Percentiles rank a stretch among this genome's conserved stretches.
phyloP scores from a whole-genome alignment of 2,329 filamentous ascomycete species.

The Colletotrichum sp. region DNA sequence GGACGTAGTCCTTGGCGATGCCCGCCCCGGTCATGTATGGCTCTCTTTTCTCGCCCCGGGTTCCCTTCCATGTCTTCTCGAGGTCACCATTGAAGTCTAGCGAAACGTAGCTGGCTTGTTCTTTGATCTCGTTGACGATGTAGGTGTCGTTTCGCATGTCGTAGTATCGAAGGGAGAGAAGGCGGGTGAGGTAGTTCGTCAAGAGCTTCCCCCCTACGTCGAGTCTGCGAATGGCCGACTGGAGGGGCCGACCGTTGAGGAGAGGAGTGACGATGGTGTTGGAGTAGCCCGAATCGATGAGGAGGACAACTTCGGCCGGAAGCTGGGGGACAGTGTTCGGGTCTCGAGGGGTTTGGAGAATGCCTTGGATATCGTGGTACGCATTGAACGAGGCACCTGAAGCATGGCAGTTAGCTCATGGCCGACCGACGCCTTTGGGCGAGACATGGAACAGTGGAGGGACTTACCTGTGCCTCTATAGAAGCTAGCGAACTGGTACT shows the following conservation, averaged over 20 bases:
- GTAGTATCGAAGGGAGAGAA: slow-evolving; percentile 89
- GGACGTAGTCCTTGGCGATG: slow-evolving; percentile 87
- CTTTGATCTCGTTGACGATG: slow-evolving; percentile 96
- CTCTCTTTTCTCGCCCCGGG: slow-evolving; percentile 61
- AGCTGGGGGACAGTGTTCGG: slow-evolving; percentile 44
- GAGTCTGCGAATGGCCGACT: slow-evolving; percentile 81
- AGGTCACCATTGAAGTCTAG: slow-evolving; percentile 78
- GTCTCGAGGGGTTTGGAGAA: slow-evolving; percentile 67
- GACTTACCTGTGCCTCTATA: slow-evolving; percentile 72
- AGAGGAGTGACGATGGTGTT: slow-evolving; percentile 91
- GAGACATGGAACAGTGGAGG: neutral
- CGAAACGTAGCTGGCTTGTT: slow-evolving; percentile 84
- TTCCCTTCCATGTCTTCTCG: slow-evolving; percentile 84
- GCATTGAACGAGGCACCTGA: slow-evolving; percentile 78
- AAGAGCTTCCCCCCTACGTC: slow-evolving; percentile 92
- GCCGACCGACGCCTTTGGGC: neutral
- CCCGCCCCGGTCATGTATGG: slow-evolving; percentile 56
- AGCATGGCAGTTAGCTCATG: neutral
- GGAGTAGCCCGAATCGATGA: slow-evolving; percentile 92
- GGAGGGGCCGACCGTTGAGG: slow-evolving; percentile 79
- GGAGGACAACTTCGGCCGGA: slow-evolving; percentile 81
- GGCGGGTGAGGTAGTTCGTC: slow-evolving; percentile 89
- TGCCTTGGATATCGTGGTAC: slow-evolving; percentile 76
- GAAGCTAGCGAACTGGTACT: slow-evolving; percentile 91
- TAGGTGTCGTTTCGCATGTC: slow-evolving; percentile 95